phyloP scores from a whole-genome alignment of 225 moss, liverwort and hornwort species.

The Takakia lepidozioides region DNA sequence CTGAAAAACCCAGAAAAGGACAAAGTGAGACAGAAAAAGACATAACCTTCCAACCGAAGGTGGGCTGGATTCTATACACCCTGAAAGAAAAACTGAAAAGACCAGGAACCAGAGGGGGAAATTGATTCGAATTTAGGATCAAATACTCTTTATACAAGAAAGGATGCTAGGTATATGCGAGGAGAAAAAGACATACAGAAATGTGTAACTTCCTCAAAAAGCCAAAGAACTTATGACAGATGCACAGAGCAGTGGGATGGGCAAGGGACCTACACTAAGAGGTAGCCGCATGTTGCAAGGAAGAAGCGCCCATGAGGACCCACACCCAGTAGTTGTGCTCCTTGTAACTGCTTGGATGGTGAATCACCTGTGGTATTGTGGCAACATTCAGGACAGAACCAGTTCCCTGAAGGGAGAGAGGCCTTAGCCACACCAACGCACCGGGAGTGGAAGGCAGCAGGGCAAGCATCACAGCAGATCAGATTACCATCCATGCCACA shows the following conservation, averaged over 20 bases:
- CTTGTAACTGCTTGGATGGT: slow-evolving; percentile 66
- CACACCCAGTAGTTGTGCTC: slow-evolving; percentile 58
- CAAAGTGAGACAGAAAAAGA: too few relatives aligned
- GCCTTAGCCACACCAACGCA: slow-evolving; percentile 81
- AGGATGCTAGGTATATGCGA: too few relatives aligned
- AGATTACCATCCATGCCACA: slow-evolving; percentile 97
- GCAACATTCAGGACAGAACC: slow-evolving; percentile 96
- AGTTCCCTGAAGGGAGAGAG: slow-evolving; percentile 72
- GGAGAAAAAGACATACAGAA: background rate
- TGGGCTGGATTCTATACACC: too few relatives aligned
- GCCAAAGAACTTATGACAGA: slow-evolving; percentile 1
- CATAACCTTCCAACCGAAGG: too few relatives aligned
- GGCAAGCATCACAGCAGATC: slow-evolving; percentile 98
- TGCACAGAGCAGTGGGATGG: slow-evolving; percentile 5
- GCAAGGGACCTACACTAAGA: slow-evolving; percentile 72
- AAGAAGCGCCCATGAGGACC: slow-evolving; percentile 54
- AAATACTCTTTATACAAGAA: background rate
- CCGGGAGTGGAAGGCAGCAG: slow-evolving; percentile 92
- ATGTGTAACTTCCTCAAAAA: background rate
- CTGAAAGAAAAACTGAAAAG: too few relatives aligned
- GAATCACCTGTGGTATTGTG: slow-evolving; percentile 44
- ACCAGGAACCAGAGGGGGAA: too few relatives aligned
- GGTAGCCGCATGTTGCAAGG: slow-evolving; percentile 61
- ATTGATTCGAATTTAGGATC: too few relatives aligned
- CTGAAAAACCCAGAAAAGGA: too few relatives aligned